phyloP scores from a whole-genome alignment of 176 grass and related monocot genomes.

The Oropetium thomaeum region DNA sequence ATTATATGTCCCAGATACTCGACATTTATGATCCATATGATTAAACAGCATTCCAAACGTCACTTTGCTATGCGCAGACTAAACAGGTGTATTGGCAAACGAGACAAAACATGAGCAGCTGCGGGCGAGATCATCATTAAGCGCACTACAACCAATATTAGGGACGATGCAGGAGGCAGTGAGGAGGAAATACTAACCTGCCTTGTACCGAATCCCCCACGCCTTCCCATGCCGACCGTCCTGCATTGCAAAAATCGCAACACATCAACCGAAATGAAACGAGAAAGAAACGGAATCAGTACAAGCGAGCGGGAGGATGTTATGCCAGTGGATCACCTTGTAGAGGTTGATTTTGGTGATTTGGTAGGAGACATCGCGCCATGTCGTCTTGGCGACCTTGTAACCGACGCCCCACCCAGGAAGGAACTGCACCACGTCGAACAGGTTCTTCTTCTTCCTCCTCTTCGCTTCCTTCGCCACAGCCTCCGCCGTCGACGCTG shows the following conservation, averaged over 20 bases:
- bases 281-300: background rate
- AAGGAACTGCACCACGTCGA: slow-evolving; percentile 88
- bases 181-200: slow-evolving; percentile 39
- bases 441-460: slow-evolving; percentile 90
- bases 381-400: slow-evolving; percentile 88
- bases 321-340: slow-evolving; percentile 36
- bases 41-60: background rate
- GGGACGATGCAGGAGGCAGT: background rate
- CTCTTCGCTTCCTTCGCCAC: slow-evolving; percentile 39
- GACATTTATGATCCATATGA: background rate
- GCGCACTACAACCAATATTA: background rate
- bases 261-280: background rate
- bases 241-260: slow-evolving; percentile 29
- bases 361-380: slow-evolving; percentile 87
- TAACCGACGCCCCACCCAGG: slow-evolving; percentile 80
- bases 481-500: background rate
- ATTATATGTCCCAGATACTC: background rate
- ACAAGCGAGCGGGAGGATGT: background rate
- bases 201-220: slow-evolving; percentile 87
- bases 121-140: background rate
- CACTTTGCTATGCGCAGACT: background rate
- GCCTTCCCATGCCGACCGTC: slow-evolving; percentile 91
- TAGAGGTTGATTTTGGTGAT: slow-evolving; percentile 98
- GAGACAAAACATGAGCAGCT: background rate
- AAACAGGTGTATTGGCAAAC: no score